Base-by-base conservation (phyloP, 805 yeast genomes). In the Yarrowia osloensis region DNA sequence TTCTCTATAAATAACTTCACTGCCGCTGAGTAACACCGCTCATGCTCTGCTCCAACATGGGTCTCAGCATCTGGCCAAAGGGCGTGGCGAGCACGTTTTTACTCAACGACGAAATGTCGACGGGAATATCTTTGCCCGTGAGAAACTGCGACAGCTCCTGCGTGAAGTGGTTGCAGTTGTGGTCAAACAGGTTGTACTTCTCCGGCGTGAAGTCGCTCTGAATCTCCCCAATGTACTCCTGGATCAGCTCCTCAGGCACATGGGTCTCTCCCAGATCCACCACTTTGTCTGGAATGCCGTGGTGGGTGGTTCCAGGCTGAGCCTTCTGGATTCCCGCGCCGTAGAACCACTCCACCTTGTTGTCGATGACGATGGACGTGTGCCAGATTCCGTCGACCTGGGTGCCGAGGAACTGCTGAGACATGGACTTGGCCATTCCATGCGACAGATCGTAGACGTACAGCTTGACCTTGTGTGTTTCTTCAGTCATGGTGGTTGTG, bases 131-230 rank as follows among this genome's bases (percentile, higher is more conserved):
- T 67, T 78, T 77, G 7, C 87, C 89, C 26, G 84, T 86, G 68
- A 86, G 75, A 69, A 87, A 87, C 71, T 86, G 86, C 47, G 84
- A 72, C 67, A 84, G 72, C 52, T 82, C 86, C 70, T 86, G 82
- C 21, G 88, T 81, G 76, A 88, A 87, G 75, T 88, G 88, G 75
- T 87, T 87, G 75, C 91, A 87, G 72, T 87, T 87, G 75, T 87
- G 87, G 65, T 81, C 81, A 68, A 87, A 85, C 68, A 87, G 74
- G 70, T 86, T 85, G 76, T 87, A 87, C 42, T 75, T 78, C 9
- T 77, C 78, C 9, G 85, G 82, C 17, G 78, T 74, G 70, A 80
- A 86, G 68, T 81, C 83, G 12, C 79, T 78, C 35, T 75, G 73
- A 31, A 86, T 74, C 52, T 86, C 88, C 3, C 77, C 79, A 31